These are phyloP conservation scores for Sporobolus alterniflorus DNA, from an alignment of 202 grass and related monocot genomes.

Conservation along the genomic window DNA sequence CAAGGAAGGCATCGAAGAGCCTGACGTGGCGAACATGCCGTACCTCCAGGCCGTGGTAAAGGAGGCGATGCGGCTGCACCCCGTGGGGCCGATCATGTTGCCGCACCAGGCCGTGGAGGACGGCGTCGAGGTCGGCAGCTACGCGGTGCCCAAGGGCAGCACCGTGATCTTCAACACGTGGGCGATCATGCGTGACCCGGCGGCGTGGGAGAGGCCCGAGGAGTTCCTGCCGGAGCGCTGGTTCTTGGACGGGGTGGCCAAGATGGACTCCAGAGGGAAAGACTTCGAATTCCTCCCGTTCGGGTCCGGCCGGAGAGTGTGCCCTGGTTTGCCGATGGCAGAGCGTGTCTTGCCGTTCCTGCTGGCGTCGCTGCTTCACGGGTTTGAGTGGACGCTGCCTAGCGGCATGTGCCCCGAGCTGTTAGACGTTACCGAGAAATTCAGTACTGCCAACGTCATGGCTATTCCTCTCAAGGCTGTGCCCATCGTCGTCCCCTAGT, in stretches of 20 bases:
- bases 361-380: constrained; percentile 53
- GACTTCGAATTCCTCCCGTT: constrained; percentile 50
- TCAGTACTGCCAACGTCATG: constrained; percentile 17
- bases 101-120: constrained; percentile 29
- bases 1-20: constrained; percentile 25
- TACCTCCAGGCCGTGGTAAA: constrained; percentile 62
- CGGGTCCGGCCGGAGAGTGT: constrained; percentile 40
- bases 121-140: constrained; percentile 36
- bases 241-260: background rate
- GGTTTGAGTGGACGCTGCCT: constrained; percentile 58
- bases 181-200: constrained; percentile 46
- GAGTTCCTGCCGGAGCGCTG: constrained; percentile 49
- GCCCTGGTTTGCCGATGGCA: constrained; percentile 48
- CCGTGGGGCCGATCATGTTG: constrained; percentile 26
- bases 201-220: constrained; percentile 41
- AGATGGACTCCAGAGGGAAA: constrained; percentile 46
- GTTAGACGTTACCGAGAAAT: constrained; percentile 51
- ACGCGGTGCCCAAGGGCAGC: constrained; percentile 29
- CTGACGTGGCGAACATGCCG: constrained; percentile 22
- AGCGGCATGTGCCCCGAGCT: constrained; percentile 19
- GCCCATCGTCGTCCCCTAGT: background rate
- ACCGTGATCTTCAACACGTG: constrained; percentile 51
- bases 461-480: constrained; percentile 42
- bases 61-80: constrained; percentile 54
- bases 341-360: constrained; percentile 49